Evolutionary conservation across 176 grass and related monocot genomes (phyloP), one percentile per base, ranked within the genome.

Genomic region (Pharus latifolius): DNA sequence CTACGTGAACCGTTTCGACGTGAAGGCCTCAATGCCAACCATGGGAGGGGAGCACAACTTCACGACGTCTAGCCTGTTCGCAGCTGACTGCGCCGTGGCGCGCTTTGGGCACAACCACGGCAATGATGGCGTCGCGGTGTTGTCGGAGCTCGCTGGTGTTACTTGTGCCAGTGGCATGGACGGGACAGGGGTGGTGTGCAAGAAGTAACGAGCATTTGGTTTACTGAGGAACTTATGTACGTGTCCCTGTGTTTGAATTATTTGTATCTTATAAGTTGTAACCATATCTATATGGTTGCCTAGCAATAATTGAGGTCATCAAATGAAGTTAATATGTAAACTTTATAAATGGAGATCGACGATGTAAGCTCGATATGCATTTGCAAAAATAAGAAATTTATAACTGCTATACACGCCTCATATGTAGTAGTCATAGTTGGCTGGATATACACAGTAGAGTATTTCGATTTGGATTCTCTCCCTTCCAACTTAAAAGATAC

Each of bases 21-120:
- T 83, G 50, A 64, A 1, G 29, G 80, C 80, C 0, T 59, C 75
- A 15, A 88, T 83, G 85, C 80, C 85, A 9, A 76, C 76, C 73
- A 88, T 88, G 85, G 75, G 75, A 1, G 80, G 85, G 49, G 80
- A 69, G 35, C 24, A 30, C 29, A 64, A 38, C 66, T 88, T 73
- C 69, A 12, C 48, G 31, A 83, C 80, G 2, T 83, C 85, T 19
- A 8, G 45, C 56, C 70, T 80, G 22, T 80, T 83, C 16, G 80
- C 75, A 1, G 44, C 85, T 0, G 75, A 88, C 76, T 88, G 85
- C 40, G 34, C 75, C 47, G 74, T 83, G 0, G 38, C 78, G 38
- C 52, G 62, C 5, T 70, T 70, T 6, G 55, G 54, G 13, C 41
- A 5, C 5, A 32, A 29, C 2, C 43, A 8, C 10, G 34, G n/a